A percentile compares a stretch with the other conserved stretches of the same genome.
Conservation (phyloP, 2,329 filamentous ascomycete genomes). For the Huntiella abstrusa region DNA sequence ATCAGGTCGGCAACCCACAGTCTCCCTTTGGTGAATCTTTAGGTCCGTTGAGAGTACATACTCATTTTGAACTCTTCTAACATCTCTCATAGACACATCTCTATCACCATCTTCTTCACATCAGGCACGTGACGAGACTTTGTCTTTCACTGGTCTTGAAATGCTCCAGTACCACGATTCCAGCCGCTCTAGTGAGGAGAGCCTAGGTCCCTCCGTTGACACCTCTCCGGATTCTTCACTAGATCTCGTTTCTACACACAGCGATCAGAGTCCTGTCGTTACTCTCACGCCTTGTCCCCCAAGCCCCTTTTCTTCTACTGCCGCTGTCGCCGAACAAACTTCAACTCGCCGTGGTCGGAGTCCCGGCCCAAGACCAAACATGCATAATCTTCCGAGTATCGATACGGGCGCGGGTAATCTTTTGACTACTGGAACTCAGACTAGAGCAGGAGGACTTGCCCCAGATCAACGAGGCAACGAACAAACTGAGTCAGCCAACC, state of each 20-base stretch:
- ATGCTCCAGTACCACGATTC: background rate
- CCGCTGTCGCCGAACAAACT: background rate
- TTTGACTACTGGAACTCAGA: background rate
- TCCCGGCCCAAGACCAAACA: slow-evolving; percentile 3
- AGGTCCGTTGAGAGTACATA: background rate
- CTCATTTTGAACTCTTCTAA: slow-evolving; percentile 1
- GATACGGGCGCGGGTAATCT: background rate
- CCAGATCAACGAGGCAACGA: slow-evolving; percentile 3
- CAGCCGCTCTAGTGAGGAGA: slow-evolving; percentile 1
- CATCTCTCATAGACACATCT: slow-evolving; percentile 4
- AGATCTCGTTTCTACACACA: background rate
- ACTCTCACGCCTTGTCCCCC: background rate
- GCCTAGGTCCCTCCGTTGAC: background rate
- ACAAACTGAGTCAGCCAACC: slow-evolving; percentile 27
- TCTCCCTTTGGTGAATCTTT: background rate
- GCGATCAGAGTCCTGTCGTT: background rate
- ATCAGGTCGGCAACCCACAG: background rate
- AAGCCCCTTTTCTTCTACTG: background rate
- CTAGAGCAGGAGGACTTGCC: slow-evolving; percentile 1
- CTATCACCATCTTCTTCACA: background rate
- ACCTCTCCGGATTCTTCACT: background rate
- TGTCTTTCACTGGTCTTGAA: background rate
- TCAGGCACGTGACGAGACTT: background rate
- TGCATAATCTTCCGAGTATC: slow-evolving; percentile 2
- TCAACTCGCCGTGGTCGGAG: background rate